A percentile compares a stretch with the other conserved stretches of the same genome.
Conservation (phyloP, 2,329 filamentous ascomycete genomes). For the Proliferodiscus dingleyae region DNA sequence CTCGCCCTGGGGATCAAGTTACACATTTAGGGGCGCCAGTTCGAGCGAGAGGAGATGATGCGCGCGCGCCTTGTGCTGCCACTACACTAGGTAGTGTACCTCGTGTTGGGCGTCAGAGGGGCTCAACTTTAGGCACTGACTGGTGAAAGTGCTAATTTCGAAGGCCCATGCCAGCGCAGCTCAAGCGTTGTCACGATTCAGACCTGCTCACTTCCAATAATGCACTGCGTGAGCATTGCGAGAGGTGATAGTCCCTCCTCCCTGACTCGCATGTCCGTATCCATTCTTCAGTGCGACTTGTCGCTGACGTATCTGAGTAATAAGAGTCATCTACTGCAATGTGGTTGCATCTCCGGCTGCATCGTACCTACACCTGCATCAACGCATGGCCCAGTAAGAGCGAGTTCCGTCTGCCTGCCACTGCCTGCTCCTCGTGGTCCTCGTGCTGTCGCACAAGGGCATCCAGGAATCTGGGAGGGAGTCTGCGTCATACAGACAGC, state of each 20-base stretch:
- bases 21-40: background rate
- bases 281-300: background rate
- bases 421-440: background rate
- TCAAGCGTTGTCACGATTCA: background rate
- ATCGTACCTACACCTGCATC: background rate
- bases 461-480: constrained; percentile 2
- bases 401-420: background rate
- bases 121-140: background rate
- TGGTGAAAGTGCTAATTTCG: constrained; percentile 1
- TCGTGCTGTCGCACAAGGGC: background rate
- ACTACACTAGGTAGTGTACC: background rate
- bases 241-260: background rate
- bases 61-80: no score
- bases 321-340: background rate
- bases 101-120: background rate
- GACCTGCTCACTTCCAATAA: background rate
- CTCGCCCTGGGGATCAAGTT: background rate
- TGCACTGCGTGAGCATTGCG: background rate
- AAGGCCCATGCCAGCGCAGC: background rate
- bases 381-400: background rate
- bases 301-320: constrained; percentile 2
- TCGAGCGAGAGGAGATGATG: background rate
- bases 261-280: background rate
- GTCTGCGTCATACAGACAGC: constrained; percentile 8
- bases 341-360: background rate